Evolutionary conservation across 225 moss, liverwort and hornwort species (phyloP), one percentile per base, ranked within the genome.

Genomic region (Physcomitrium patens): DNA sequence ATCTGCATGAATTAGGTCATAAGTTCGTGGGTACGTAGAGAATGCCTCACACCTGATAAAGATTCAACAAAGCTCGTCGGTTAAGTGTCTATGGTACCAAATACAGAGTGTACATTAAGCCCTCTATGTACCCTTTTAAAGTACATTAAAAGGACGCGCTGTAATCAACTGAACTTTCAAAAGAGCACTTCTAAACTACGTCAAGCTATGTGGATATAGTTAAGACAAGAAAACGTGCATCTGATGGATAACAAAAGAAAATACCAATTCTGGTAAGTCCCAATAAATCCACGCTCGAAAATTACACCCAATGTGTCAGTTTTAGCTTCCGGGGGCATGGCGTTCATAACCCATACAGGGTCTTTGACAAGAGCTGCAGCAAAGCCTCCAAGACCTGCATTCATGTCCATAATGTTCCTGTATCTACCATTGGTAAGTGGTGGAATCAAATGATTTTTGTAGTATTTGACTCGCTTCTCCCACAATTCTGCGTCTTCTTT

Each of bases 241-340:
- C 31, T 31, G 31, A 31, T 31, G 31, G 5, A 31, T 31, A 31
- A 5, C 5, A 5, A 31, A 31, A 31, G 10, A 13, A 10, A 59
- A 1, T 82, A 96, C 96, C 96, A 96, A 77, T 96, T 92, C 59
- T 96, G 96, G 76, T 92, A 96, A 51, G 90, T 94, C 60, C 94
- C 96, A 42, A 96, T 96, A 42, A 96, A 79, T 57, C 96, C 94
- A 57, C 96, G 83, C 80, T 96, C 92, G 28, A 85, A 96, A 6
- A 96, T 77, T 1, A 87, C 91, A 68, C 94, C 96, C 81, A 96
- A 67, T 12, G 88, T 96, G 65, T 96, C 88, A 0, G 78, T 76
- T 15, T 88, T 89, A 48, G 88, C 89, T 82, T 92, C 86, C 1
- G 89, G 67, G 20, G 92, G 91, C 75, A 94, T 92, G 7, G 80